These are phyloP conservation scores for Stephania yunnanensis DNA, from an alignment of 164 flowering plant species.

Conservation along the genomic window DNA sequence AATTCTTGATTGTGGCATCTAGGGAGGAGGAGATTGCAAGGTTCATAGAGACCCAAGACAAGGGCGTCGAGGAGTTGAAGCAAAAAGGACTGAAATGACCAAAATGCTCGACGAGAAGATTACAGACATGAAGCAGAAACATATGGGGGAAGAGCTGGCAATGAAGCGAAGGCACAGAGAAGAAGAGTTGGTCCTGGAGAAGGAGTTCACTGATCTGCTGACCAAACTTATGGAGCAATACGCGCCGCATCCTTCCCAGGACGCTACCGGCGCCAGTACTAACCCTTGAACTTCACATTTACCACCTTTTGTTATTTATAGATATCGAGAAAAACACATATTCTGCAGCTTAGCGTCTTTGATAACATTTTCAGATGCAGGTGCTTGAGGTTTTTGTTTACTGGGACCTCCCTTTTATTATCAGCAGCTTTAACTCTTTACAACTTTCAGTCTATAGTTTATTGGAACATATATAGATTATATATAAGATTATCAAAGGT, in stretches of 20 bases:
- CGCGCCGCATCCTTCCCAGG: slow-evolving; percentile 21
- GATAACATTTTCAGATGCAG: no score
- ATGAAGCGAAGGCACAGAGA: slow-evolving; percentile 43
- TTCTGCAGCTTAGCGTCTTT: no score
- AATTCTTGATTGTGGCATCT: not conserved
- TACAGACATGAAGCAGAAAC: slow-evolving; percentile 40
- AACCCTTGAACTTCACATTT: not conserved
- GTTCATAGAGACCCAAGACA: slow-evolving; percentile 40
- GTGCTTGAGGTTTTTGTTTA: no score
- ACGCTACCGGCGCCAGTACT: not conserved
- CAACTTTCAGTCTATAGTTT: no score
- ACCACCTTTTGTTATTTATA: not conserved
- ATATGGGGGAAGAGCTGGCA: slow-evolving; percentile 41
- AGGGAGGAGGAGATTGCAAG: slow-evolving; percentile 42
- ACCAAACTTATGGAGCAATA: slow-evolving; percentile 47
- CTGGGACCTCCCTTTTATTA: no score
- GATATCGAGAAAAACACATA: not conserved
- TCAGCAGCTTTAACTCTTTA: no score
- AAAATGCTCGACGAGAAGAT: slow-evolving; percentile 36
- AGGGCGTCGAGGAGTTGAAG: slow-evolving; percentile 51
- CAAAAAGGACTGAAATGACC: slow-evolving; percentile 45
- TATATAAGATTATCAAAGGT: no score
- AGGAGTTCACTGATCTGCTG: slow-evolving; percentile 37
- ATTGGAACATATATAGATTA: no score
- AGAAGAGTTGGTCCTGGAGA: slow-evolving; percentile 51